A percentile compares a stretch with the other conserved stretches of the same genome.
Evolutionary conservation across 306 rosid genomes (phyloP).

Genomic region (Hippophae gyantsensis): DNA sequence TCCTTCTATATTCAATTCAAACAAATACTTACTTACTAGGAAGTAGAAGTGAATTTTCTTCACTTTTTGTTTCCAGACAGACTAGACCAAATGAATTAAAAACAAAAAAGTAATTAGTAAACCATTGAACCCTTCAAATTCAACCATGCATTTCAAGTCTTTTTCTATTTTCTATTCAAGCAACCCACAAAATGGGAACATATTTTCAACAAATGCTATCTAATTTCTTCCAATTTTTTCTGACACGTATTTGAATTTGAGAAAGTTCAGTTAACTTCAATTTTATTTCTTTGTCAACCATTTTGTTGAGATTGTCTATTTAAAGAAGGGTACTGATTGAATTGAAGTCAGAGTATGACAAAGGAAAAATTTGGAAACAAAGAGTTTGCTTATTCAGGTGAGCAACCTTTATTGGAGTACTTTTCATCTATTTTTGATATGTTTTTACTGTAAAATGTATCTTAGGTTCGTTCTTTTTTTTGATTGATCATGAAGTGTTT

Average conservation of each 20-base stretch:
- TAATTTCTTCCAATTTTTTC: constrained; percentile 18
- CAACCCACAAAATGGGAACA: constrained; percentile 2
- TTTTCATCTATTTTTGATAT: neutral
- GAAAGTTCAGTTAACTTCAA: neutral
- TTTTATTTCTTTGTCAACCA: neutral
- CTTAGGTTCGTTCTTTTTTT: no score
- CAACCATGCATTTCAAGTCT: constrained; percentile 18
- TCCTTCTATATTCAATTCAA: neutral
- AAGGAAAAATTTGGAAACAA: no score
- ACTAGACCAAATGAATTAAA: neutral
- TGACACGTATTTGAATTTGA: constrained; percentile 23
- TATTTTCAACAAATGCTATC: constrained; percentile 10
- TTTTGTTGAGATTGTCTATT: neutral
- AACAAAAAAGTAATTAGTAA: no score
- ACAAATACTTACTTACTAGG: neutral
- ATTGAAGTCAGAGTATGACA: no score
- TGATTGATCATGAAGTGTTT: no score
- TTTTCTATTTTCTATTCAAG: constrained; percentile 23
- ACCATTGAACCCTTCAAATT: constrained; percentile 25
- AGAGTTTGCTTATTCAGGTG: no score
- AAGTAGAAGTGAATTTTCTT: neutral
- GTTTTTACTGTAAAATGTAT: no score
- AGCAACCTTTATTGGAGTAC: no score
- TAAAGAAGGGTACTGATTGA: neutral
- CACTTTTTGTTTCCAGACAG: neutral